These are phyloP conservation scores for Dothiorella sarmentorum DNA, from an alignment of 2,329 filamentous ascomycete species.

Conservation along the genomic window DNA sequence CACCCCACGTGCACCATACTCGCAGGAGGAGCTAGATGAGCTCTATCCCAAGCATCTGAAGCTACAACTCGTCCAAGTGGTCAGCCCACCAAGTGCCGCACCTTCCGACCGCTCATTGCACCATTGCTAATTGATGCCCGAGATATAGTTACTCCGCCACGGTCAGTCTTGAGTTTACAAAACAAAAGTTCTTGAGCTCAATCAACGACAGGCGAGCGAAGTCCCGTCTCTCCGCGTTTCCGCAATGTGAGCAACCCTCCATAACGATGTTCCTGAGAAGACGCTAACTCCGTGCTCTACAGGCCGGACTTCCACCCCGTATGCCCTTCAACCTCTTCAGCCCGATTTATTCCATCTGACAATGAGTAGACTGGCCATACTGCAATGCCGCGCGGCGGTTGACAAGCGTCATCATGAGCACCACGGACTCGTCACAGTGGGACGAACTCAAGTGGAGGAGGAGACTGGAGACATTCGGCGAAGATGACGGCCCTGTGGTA, in stretches of 20 bases:
- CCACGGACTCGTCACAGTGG: conserved; percentile 53
- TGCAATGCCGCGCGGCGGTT: conserved; percentile 75
- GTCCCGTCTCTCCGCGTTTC: conserved; percentile 84
- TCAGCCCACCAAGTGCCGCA: conserved; percentile 29
- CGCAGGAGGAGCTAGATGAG: conserved; percentile 69
- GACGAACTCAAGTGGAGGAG: conserved; percentile 62
- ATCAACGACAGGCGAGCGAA: conserved; percentile 60
- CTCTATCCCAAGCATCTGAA: conserved; percentile 80
- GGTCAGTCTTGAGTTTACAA: conserved; percentile 24
- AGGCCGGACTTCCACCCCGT: conserved; percentile 52
- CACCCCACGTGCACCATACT: conserved; percentile 71
- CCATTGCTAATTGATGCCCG: conserved; percentile 2
- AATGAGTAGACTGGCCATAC: conserved; percentile 73
- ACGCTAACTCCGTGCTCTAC: background rate
- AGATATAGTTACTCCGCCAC: conserved; percentile 38
- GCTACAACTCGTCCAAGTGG: conserved; percentile 85
- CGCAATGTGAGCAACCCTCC: conserved; percentile 53
- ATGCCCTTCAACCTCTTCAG: conserved; percentile 20
- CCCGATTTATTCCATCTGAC: conserved; percentile 23
- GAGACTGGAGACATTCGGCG: conserved; percentile 77
- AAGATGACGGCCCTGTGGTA: conserved; percentile 60
- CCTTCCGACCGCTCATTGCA: background rate
- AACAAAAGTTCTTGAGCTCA: background rate
- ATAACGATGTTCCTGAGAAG: background rate
- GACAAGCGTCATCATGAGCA: conserved; percentile 57